Evolutionary conservation across 2,329 filamentous ascomycete species (phyloP), one percentile per base, ranked within the genome.

Genomic region (Hypoxylon sp.): DNA sequence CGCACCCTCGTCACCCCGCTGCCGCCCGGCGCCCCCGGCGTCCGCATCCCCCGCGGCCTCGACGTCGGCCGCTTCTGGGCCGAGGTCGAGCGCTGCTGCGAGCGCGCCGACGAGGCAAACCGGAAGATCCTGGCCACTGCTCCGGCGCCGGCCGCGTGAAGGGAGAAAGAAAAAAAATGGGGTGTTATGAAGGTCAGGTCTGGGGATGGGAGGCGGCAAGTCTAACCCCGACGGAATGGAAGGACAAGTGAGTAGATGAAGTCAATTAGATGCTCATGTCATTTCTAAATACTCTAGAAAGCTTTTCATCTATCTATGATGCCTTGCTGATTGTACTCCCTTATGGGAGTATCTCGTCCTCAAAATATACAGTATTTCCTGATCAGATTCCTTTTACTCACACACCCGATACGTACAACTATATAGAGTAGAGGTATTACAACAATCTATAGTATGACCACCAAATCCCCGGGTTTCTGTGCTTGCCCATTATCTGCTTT

Each of bases 21-120:
- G 18, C 77, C 79, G 2, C 74, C 80, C 0, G 89, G 88, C 0
- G 73, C 81, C 55, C 77, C 80, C 18, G 92, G 92, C 11, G 89
- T 97, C 31, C 85, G 87, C 63, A 94, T 97, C 66, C 93, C 94
- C 3, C 81, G 90, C 43, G 82, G 84, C 0, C 74, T 97, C 45
- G 86, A 96, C 70, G 81, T 91, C 6, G 77, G 81, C 11, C 81
- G 79, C 40, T 96, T 97, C 71, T 97, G 94, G 94, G 78, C 77
- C 46, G 81, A 90, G 43, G 79, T 96, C 33, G 87, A 96, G 70
- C 84, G 87, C 65, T 92, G 90, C 70, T 80, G 92, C 27, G 78
- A 83, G 67, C 79, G 82, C 56, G 90, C 89, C 0, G 91, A 95
- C 69, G 80, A 79, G 45, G 81, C 75, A 29, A 89, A 88, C 65